These are phyloP conservation scores for Spiraea crenata DNA, from an alignment of 331 rosid species.

Conservation along the genomic window DNA sequence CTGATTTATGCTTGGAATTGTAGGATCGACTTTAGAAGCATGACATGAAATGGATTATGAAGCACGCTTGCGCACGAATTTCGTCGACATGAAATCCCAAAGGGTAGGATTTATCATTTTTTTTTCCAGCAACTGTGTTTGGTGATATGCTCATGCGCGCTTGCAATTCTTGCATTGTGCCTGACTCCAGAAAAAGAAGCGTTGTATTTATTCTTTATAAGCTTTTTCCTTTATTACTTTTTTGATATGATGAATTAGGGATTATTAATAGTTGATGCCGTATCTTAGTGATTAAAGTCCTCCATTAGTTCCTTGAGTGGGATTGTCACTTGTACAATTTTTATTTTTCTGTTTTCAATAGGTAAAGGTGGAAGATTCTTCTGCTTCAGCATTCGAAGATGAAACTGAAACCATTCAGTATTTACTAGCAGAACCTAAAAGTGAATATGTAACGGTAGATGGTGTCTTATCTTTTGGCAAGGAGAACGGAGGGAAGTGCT, in stretches of 20 bases:
- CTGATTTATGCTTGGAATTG: constrained; percentile 15
- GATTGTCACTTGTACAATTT: constrained; percentile 13
- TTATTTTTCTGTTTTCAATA: constrained; percentile 22
- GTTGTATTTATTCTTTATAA: no score
- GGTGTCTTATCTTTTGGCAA: constrained; percentile 43
- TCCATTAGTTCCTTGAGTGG: neutral
- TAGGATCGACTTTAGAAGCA: constrained; percentile 23
- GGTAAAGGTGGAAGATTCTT: constrained; percentile 68
- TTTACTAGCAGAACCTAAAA: constrained; percentile 63
- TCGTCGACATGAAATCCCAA: constrained; percentile 42
- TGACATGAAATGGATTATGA: constrained; percentile 37
- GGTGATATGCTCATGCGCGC: neutral
- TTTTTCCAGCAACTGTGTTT: neutral
- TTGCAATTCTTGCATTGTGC: neutral
- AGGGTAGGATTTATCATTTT: constrained; percentile 30
- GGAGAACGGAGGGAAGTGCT: constrained; percentile 42
- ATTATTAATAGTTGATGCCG: neutral
- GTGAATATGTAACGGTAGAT: constrained; percentile 48
- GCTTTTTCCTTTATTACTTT: neutral
- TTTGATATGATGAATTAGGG: neutral
- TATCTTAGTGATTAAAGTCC: neutral
- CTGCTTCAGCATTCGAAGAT: constrained; percentile 49
- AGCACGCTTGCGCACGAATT: constrained; percentile 31
- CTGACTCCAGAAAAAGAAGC: neutral
- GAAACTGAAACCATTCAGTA: constrained; percentile 62